Evolutionary conservation across 106 monocot genomes (phyloP).

Genomic region (Ottelia alismoides): DNA sequence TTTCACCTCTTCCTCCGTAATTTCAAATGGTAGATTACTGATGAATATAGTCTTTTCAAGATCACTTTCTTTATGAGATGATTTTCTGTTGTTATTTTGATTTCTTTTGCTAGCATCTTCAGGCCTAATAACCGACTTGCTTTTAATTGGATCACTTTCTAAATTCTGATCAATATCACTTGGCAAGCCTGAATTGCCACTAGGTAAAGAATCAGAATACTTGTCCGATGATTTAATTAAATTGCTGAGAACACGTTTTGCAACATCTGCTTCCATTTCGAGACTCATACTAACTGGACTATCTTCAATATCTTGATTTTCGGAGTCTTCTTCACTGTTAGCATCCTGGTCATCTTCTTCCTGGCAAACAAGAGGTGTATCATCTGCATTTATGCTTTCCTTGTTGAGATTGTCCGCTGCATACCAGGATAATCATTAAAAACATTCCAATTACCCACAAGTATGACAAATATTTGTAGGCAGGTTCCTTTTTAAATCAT

Average conservation of each 20-base stretch:
- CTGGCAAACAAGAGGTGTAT: too few relatives aligned
- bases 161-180: constrained; percentile 6
- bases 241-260: constrained; percentile 60
- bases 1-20: constrained; percentile 66
- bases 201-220: constrained; percentile 8
- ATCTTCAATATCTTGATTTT: constrained; percentile 4
- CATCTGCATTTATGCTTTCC: background rate
- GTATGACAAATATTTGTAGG: too few relatives aligned
- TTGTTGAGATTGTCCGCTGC: background rate
- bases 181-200: constrained; percentile 15
- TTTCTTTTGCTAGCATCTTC: constrained; percentile 9
- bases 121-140: too few relatives aligned
- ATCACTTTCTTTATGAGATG: constrained; percentile 22
- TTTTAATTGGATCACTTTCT: too few relatives aligned
- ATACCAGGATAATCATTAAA: too few relatives aligned
- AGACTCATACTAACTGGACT: constrained; percentile 22
- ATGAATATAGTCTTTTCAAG: constrained; percentile 80
- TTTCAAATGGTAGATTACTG: constrained; percentile 91
- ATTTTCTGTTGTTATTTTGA: constrained; percentile 12
- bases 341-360: constrained; percentile 1
- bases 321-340: background rate
- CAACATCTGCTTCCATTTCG: constrained; percentile 50
- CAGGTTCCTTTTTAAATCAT: too few relatives aligned
- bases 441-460: too few relatives aligned
- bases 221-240: constrained; percentile 38